phyloP scores from a whole-genome alignment of 2,329 filamentous ascomycete genomes.

The Dryadomyces quercivorus region DNA sequence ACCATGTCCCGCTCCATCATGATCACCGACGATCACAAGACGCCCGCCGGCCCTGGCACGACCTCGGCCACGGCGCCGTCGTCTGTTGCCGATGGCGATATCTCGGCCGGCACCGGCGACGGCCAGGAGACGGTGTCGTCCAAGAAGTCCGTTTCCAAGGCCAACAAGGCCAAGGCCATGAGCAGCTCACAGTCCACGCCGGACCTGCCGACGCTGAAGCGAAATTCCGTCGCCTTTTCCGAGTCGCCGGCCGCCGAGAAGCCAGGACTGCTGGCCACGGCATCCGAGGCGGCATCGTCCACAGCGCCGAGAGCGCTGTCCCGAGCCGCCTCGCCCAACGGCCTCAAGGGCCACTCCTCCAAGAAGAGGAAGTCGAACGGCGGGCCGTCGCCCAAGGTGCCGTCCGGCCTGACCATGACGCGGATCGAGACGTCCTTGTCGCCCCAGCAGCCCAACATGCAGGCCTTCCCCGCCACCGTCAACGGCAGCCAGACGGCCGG shows the following conservation, averaged over 20 bases:
- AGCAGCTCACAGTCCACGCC: constrained; percentile 45
- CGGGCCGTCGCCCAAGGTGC: constrained; percentile 48
- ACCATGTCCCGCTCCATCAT: constrained; percentile 80
- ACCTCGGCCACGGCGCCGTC: constrained; percentile 7
- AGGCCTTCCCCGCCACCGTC: constrained; percentile 17
- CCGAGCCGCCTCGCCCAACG: constrained; percentile 59
- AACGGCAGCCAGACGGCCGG: constrained; percentile 7
- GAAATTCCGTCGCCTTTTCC: constrained; percentile 27
- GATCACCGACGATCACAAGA: constrained; percentile 98
- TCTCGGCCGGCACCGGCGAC: constrained; percentile 6
- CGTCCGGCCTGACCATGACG: constrained; percentile 70
- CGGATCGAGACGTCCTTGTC: constrained; percentile 50
- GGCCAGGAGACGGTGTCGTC: not conserved
- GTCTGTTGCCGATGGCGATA: constrained; percentile 8
- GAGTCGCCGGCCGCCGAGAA: not conserved
- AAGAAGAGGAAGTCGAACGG: constrained; percentile 76
- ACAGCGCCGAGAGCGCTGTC: constrained; percentile 47
- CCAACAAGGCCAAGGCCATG: constrained; percentile 13
- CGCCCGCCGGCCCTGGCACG: constrained; percentile 25
- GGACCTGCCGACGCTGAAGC: constrained; percentile 49
- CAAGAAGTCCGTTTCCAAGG: constrained; percentile 1
- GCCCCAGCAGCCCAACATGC: constrained; percentile 24
- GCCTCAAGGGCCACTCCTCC: constrained; percentile 49
- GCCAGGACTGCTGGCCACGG: constrained; percentile 17
- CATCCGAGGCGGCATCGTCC: not conserved